Base-by-base conservation (phyloP, 2,329 filamentous ascomycete genomes). In the Beauveria pseudobassiana region DNA sequence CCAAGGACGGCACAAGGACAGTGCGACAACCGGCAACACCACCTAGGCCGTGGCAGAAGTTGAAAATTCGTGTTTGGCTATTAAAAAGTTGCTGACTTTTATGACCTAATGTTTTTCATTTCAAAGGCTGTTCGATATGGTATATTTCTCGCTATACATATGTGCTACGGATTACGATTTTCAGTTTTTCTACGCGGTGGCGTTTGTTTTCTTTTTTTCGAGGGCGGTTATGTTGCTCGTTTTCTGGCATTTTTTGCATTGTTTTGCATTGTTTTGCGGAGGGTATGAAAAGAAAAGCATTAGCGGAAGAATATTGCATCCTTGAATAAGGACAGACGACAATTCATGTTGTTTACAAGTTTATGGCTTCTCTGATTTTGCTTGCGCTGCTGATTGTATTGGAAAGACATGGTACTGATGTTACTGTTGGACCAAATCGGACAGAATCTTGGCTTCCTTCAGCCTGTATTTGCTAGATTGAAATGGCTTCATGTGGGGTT, bases 371-470 rank as follows among this genome's bases (percentile, higher is more conserved):
- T 38, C 5, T 38, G 12, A 38, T 5, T 38, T 38, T 38, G 34
- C 5, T 38, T 38, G 34, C 34, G 34, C 34, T 38, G 34, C 16
- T 14, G 34, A 38, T 38, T 38, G 34, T 38, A 38, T 38, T 38
- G 34, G 34, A 38, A 16, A 38, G 34, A 16, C 5, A 38, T 16
- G 34, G 14, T 38, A 38, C 5, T 16, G 34, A 38, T 38, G 34
- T 38, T 38, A 16, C 5, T 38, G 34, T 64, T 65, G 50, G 67
- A 50, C 2, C 67, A 64, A 64, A 34, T 14, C 12, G 14, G 34
- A 28, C 7, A 7, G 26, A 28, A 28, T 28, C 26, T 28, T 28
- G 6, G 26, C 26, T 8, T 28, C 26, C 26, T 38, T 12, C 14
- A 38, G 34, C 5, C 14, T 38, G 34, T 38, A 10, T 14, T 38